Percentiles rank a stretch among this genome's conserved stretches.
Evolutionary conservation across 345 rosid species (phyloP).

Genomic region (Brassica juncea): DNA sequence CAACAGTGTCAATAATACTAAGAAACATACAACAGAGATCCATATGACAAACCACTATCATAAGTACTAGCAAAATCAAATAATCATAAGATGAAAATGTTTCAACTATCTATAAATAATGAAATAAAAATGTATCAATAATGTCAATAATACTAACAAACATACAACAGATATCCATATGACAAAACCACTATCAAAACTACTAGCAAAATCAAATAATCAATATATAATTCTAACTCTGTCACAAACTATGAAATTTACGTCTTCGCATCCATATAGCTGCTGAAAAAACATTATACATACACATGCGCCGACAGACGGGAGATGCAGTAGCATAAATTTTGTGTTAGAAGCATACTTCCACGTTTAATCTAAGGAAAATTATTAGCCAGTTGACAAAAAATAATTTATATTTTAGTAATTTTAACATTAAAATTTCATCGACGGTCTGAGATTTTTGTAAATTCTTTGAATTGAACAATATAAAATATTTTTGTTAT

Average conservation of each 20-base stretch:
- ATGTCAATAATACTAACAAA: constrained; percentile 25
- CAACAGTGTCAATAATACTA: constrained; percentile 22
- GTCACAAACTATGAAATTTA: constrained; percentile 18
- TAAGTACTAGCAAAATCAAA: constrained; percentile 26
- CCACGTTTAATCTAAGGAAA: background rate
- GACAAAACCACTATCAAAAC: constrained; percentile 9
- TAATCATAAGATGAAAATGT: constrained; percentile 6
- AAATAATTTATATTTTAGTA: too few species aligned
- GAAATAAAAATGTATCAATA: background rate
- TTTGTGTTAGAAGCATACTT: background rate
- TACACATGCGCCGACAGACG: constrained; percentile 20
- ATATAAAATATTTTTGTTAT: background rate
- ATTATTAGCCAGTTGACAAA: background rate
- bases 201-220: constrained; percentile 30
- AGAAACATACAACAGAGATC: constrained; percentile 4
- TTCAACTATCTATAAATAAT: background rate
- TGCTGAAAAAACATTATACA: background rate
- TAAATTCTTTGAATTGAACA: background rate
- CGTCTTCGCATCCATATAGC: background rate
- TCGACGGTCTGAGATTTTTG: too few species aligned
- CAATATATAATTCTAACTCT: background rate
- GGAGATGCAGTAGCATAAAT: background rate
- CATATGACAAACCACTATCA: constrained; percentile 10
- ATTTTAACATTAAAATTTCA: too few species aligned
- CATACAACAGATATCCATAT: constrained; percentile 5